These are phyloP conservation scores for Lodderomyces jiufengensis DNA, from an alignment of 1,139 yeast genomes.

Conservation along the genomic window DNA sequence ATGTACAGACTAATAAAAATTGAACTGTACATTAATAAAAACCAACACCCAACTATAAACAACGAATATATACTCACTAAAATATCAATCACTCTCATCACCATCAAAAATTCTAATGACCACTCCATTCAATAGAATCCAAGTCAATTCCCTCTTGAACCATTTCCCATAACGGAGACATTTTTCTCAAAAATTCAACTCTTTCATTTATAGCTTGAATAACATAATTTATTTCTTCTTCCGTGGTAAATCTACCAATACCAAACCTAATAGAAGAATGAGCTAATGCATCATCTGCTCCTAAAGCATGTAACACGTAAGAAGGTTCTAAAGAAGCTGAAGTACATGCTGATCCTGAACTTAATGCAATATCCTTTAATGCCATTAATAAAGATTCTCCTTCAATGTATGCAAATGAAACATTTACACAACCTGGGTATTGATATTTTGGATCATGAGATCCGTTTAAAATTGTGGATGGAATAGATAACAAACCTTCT, in stretches of 20 bases:
- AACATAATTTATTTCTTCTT: slow-evolving; percentile 91
- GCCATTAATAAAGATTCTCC: slow-evolving; percentile 99
- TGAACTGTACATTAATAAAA: too few relatives aligned
- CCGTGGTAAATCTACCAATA: slow-evolving; percentile 95
- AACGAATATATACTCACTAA: background rate
- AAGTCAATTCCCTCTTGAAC: slow-evolving; percentile 97
- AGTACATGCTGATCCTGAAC: slow-evolving; percentile 99
- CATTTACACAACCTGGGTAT: slow-evolving; percentile 93
- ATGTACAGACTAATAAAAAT: too few relatives aligned
- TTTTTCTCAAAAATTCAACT: slow-evolving; percentile 85
- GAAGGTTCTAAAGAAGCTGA: slow-evolving; percentile 98
- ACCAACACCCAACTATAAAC: too few relatives aligned
- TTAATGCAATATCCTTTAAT: slow-evolving; percentile 89
- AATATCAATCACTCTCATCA: background rate
- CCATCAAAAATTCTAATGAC: slow-evolving; percentile 44
- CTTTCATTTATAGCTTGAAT: slow-evolving; percentile 82
- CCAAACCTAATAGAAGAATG: slow-evolving; percentile 97
- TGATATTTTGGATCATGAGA: slow-evolving; percentile 53
- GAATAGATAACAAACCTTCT: slow-evolving; percentile 71
- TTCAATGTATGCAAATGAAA: slow-evolving; percentile 95
- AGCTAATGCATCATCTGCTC: slow-evolving; percentile 97
- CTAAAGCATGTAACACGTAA: slow-evolving; percentile 91
- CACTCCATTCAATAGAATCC: slow-evolving; percentile 94
- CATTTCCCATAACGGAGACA: slow-evolving; percentile 99
- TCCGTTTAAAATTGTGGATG: slow-evolving; percentile 89